Evolutionary conservation across 306 rosid species (phyloP), one percentile per base, ranked within the genome.

Genomic region (Lathyrus aphaca): DNA sequence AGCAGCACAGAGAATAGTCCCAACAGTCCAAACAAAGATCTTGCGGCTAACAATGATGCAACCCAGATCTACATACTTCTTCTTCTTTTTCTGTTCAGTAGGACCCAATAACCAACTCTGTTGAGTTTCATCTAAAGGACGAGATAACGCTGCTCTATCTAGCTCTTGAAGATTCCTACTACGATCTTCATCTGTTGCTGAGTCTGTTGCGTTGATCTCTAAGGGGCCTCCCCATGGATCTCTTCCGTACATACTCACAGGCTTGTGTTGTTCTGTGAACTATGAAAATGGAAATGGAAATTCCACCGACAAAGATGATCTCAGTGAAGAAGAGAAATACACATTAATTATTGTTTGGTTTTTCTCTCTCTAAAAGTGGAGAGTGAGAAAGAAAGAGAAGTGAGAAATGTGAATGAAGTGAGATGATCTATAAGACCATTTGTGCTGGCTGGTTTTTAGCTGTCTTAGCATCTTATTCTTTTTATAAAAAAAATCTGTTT

Each of bases 181-280:
- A 49, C 97, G 89, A 16, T 95, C 99, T 40, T 95, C 99, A 79
- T 95, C 97, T 70, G 92, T 91, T 66, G 99, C 92, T 0, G 96
- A 91, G 62, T 95, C 99, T 1, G 91, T 91, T 1, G 94, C 78
- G 76, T 94, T 84, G n/a, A 95, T 91, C 87, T 95, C 99, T 62
- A 95, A 57, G 7, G 99, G 97, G 0, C 97, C 97, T 3, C 99
- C 99, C 99, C 99, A 95, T 0, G 99, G 97, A 82, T 95, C 97
- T 77, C 99, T 82, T 0, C 96, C 97, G 86, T 88, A 91, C 97
- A 94, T 89, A 12, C 81, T 86, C 57, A 23, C 7, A 35, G 10
- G 39, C 10, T 73, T 32, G 18, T 19, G 23, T 10, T 10, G 23
- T 4, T 48, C 1, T 54, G 30, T 2, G 2, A 15, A 10, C 10